Percentiles rank a stretch among this genome's conserved stretches.
phyloP scores from a whole-genome alignment of 306 rosid genomes.

The Spatholobus suberectus region DNA sequence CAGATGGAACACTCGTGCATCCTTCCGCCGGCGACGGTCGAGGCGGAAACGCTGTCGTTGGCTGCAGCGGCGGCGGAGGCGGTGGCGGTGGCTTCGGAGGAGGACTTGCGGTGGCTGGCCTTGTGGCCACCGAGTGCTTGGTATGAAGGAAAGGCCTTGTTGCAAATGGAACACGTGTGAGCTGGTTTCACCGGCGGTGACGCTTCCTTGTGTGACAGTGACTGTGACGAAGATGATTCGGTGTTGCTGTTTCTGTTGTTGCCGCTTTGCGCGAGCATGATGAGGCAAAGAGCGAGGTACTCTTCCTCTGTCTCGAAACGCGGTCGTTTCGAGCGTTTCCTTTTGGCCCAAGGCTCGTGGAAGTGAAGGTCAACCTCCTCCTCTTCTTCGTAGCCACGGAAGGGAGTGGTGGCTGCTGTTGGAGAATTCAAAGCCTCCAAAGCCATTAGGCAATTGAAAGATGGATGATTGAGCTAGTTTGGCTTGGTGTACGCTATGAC shows the following conservation, averaged over 20 bases:
- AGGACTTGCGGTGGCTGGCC: slow-evolving; percentile 86
- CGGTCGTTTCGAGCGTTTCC: slow-evolving; percentile 75
- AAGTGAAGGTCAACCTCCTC: slow-evolving; percentile 37
- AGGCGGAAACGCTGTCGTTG: background rate
- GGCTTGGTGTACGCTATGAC: no score
- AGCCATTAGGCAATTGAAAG: slow-evolving; percentile 56
- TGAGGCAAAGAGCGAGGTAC: slow-evolving; percentile 93
- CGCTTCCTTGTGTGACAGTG: background rate
- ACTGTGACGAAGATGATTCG: background rate
- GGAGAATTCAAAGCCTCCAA: slow-evolving; percentile 82
- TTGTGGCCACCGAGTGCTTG: slow-evolving; percentile 98
- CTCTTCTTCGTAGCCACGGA: slow-evolving; percentile 24
- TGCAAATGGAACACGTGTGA: slow-evolving; percentile 71
- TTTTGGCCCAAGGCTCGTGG: slow-evolving; percentile 69
- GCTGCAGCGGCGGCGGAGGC: slow-evolving; percentile 41
- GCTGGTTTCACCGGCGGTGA: slow-evolving; percentile 45
- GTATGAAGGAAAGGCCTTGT: slow-evolving; percentile 77
- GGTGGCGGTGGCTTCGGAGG: slow-evolving; percentile 30
- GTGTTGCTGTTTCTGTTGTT: background rate
- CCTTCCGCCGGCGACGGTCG: slow-evolving; percentile 37
- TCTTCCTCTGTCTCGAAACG: slow-evolving; percentile 76
- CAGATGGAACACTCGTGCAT: slow-evolving; percentile 87
- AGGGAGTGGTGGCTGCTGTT: slow-evolving; percentile 45
- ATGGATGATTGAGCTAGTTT: background rate
- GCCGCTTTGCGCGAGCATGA: slow-evolving; percentile 88